Evolutionary conservation across 140 eudicot genomes (phyloP), one percentile per base, ranked within the genome.

Genomic region (Stevia rebaudiana): DNA sequence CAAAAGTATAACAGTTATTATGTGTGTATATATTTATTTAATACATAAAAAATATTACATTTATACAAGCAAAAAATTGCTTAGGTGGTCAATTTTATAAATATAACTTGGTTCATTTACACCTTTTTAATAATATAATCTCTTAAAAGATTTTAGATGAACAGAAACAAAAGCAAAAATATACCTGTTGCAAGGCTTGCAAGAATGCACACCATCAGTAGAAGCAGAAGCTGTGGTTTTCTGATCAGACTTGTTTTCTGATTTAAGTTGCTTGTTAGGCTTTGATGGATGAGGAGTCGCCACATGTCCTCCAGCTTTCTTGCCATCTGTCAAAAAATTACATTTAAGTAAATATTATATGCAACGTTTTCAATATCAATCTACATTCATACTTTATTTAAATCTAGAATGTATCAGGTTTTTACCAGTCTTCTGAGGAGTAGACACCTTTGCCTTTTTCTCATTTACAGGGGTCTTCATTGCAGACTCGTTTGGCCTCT

Each of bases 261-360:
- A 13, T 56, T 81, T 2, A 79, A 65, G 78, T 85, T 85, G 85
- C 21, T 49, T 49, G 55, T 0, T 40, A 15, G 44, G 78, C 69
- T 90, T 90, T 17, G 94, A 66, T 0, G 97, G 97, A 76, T 89
- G 81, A 28, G 97, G 97, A 17, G 97, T 89, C 3, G 83, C 97
- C 33, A 89, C 92, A 52, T 89, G 97, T 8, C 10, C 90, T 36
- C 52, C 79, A 42, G 76, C 71, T 62, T 89, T 86, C 81, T 89
- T 89, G 36, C 87, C 89, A 70, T 82, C 95, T 87, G 69, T 12
- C 23, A 64, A 54, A 6, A 0, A 1, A 24, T 11, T 1, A 4
- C 2, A 25, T 5, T 18, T 0, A 3, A 21, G 5, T 5, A 46
- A 5, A 13, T 8, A 13, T 12, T 9, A 16, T 21, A 23, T 13